Conservation (phyloP, 2,329 filamentous ascomycete species). For the Chalaropsis thielavioides region DNA sequence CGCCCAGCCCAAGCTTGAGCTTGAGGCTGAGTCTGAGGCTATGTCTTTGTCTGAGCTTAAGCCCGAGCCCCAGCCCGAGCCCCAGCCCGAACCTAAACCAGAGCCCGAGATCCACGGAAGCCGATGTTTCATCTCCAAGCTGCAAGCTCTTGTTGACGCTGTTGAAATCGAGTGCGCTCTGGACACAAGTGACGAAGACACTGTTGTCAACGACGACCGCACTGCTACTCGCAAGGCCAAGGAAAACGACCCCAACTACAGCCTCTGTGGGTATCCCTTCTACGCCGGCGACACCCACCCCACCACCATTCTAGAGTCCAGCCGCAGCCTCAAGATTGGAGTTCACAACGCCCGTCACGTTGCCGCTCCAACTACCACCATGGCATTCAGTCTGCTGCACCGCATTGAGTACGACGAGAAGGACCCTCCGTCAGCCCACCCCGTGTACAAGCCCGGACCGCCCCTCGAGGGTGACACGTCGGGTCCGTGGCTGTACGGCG, state of each 20-base stretch:
- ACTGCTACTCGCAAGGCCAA: not conserved
- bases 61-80: not conserved
- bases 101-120: not conserved
- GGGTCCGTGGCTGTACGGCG: constrained; percentile 10
- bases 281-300: not conserved
- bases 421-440: constrained; percentile 7
- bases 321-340: not conserved
- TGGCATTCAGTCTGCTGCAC: constrained; percentile 2
- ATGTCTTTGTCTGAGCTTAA: not conserved
- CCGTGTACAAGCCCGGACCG: not conserved
- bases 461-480: not conserved
- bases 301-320: not conserved
- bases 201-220: not conserved
- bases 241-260: not conserved
- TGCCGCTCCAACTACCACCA: constrained; percentile 2
- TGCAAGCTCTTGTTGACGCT: not conserved
- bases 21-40: not conserved
- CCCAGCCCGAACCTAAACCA: not conserved
- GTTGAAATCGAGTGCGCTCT: not conserved
- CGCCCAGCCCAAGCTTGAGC: no score
- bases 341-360: constrained; percentile 3
- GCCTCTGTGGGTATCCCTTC: not conserved
- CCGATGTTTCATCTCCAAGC: constrained; percentile 2
- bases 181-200: not conserved
- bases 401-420: not conserved